Conservation (phyloP, 495 filamentous ascomycete species). For the Aspergillus mulundensis region DNA sequence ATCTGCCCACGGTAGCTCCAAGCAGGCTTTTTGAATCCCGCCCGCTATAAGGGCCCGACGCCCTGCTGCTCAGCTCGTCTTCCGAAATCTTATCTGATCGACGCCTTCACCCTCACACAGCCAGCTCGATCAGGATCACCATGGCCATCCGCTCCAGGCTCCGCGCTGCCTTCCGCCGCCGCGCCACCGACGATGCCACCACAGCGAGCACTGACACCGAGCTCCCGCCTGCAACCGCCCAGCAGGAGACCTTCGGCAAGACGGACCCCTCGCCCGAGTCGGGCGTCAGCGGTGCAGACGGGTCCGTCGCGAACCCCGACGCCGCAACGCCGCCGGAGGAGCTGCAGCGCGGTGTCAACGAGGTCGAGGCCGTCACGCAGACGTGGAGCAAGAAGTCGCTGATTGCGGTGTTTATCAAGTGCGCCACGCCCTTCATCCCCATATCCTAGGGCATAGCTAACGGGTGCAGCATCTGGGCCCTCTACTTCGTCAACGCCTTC, state of each 20-base stretch:
- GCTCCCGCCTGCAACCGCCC: not conserved
- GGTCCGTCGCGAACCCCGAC: not conserved
- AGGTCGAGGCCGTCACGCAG: constrained; percentile 16
- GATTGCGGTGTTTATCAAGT: constrained; percentile 25
- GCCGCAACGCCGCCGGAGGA: not conserved
- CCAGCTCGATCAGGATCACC: too few species aligned
- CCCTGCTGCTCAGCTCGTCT: not conserved
- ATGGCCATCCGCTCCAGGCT: not conserved
- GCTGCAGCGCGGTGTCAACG: constrained; percentile 10
- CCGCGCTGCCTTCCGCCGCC: not conserved
- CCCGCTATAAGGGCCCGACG: not conserved
- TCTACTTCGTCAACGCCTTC: constrained; percentile 25
- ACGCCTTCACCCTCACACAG: not conserved
- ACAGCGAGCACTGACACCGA: not conserved
- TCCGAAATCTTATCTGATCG: not conserved
- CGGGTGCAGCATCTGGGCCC: constrained; percentile 21
- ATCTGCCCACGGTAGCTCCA: not conserved
- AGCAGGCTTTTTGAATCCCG: not conserved
- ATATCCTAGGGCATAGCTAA: not conserved
- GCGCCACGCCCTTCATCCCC: not conserved
- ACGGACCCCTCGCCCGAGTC: not conserved
- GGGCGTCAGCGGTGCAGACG: not conserved
- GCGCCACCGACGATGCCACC: not conserved
- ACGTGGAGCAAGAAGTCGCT: constrained; percentile 24
- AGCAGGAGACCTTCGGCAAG: not conserved